Conservation (phyloP, 768 basidiomycete species). For the Pisolithus albus region DNA sequence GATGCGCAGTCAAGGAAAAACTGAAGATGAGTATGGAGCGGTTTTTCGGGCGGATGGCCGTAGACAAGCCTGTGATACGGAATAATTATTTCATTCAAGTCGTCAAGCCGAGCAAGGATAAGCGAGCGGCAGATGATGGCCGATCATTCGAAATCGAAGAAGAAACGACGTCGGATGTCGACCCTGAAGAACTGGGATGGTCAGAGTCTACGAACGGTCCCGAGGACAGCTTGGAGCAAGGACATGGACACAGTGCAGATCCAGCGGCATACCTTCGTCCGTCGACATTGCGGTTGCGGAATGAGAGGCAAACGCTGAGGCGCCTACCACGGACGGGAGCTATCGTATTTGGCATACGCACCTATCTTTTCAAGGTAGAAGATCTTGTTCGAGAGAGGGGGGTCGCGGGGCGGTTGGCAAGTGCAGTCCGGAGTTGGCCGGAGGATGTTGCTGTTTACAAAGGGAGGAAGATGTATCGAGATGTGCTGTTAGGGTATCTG, state of each 20-base stretch:
- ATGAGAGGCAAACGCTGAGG: conserved; percentile 61
- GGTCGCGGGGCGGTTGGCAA: conserved; percentile 55
- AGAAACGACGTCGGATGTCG: conserved; percentile 24
- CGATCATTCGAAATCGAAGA: conserved; percentile 4
- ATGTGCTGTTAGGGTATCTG: conserved; percentile 12
- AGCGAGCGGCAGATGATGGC: conserved; percentile 11
- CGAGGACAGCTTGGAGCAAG: conserved; percentile 40
- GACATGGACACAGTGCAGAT: conserved; percentile 20
- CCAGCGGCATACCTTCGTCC: conserved; percentile 22
- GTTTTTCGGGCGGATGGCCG: conserved; percentile 60
- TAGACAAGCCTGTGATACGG: conserved; percentile 60
- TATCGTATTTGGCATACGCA: conserved; percentile 63
- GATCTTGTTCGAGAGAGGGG: conserved; percentile 49
- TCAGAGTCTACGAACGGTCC: conserved; percentile 45
- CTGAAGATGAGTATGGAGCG: conserved; percentile 59
- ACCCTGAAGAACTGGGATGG: conserved; percentile 67
- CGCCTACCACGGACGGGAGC: conserved; percentile 58
- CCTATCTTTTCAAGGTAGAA: conserved; percentile 51
- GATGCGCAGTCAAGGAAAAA: conserved; percentile 46
- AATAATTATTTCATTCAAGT: conserved; percentile 58
- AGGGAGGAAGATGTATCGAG: conserved; percentile 21
- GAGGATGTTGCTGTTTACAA: conserved; percentile 41
- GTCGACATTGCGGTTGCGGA: conserved; percentile 46
- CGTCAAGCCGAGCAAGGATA: conserved; percentile 21
- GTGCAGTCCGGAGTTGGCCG: conserved; percentile 61